These are phyloP conservation scores for Paraphysoderma sedebokerense DNA, from an alignment of 371 early-diverging fungal species.

Conservation along the genomic window DNA sequence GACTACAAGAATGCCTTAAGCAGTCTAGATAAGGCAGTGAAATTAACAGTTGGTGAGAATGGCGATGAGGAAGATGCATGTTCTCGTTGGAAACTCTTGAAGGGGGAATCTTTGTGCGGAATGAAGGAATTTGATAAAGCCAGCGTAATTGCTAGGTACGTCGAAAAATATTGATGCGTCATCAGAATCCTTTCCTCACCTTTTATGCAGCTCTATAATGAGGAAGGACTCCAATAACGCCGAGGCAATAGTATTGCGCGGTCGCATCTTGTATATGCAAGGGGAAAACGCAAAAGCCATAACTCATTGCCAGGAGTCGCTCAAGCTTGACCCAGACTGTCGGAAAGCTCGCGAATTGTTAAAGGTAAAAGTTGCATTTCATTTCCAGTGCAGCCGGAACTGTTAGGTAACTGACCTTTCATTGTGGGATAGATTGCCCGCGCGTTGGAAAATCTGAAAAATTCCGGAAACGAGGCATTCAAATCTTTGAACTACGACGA, in stretches of 20 bases:
- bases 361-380: constrained; percentile 11
- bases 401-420: too few relatives aligned
- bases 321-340: constrained; percentile 66
- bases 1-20: constrained; percentile 41
- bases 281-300: constrained; percentile 41
- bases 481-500: constrained; percentile 31
- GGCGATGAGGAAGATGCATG: constrained; percentile 36
- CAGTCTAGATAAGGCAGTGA: constrained; percentile 44
- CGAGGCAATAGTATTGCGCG: constrained; percentile 54
- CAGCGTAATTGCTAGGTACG: constrained; percentile 27
- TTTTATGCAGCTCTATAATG: constrained; percentile 25
- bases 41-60: constrained; percentile 6
- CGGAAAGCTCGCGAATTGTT: constrained; percentile 40
- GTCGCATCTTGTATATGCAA: constrained; percentile 51
- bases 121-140: constrained; percentile 50
- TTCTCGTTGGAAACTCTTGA: constrained; percentile 46
- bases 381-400: too few relatives aligned
- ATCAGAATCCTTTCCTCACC: not conserved
- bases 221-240: constrained; percentile 46
- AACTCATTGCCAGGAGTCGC: constrained; percentile 43
- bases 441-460: constrained; percentile 42
- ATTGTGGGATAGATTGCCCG: constrained; percentile 19
- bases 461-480: constrained; percentile 59
- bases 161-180: not conserved
- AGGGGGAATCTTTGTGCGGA: constrained; percentile 51